These are phyloP conservation scores for Leccinum fibrillosum DNA, from an alignment of 768 basidiomycete genomes.

Conservation along the genomic window DNA sequence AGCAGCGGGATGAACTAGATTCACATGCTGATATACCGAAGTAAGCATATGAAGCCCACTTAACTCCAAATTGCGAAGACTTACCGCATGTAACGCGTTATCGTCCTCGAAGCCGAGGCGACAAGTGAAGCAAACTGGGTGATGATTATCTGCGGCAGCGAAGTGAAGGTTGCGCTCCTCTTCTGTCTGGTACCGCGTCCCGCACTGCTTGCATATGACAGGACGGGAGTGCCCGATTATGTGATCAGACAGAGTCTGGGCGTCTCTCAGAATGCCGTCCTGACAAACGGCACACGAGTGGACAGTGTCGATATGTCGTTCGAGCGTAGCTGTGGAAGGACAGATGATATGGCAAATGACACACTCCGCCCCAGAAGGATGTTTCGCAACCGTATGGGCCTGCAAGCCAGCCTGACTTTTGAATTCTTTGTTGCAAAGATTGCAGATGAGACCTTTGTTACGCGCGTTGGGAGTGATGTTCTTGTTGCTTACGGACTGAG, in stretches of 20 bases:
- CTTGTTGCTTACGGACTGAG: constrained; percentile 16
- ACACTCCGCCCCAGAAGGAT: constrained; percentile 21
- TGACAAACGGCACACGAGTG: constrained; percentile 28
- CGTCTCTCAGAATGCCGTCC: constrained; percentile 30
- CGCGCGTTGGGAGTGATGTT: neutral
- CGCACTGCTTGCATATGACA: constrained; percentile 26
- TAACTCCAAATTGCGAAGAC: constrained; percentile 9
- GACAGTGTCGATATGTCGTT: constrained; percentile 25
- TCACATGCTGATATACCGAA: constrained; percentile 16
- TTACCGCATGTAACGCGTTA: constrained; percentile 27
- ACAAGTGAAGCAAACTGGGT: constrained; percentile 37
- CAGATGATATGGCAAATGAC: constrained; percentile 25
- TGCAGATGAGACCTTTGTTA: constrained; percentile 13
- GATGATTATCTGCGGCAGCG: constrained; percentile 32
- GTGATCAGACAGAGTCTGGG: constrained; percentile 26
- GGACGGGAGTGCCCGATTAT: constrained; percentile 27
- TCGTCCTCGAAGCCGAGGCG: constrained; percentile 35
- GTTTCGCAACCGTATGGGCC: constrained; percentile 23
- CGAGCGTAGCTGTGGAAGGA: constrained; percentile 20
- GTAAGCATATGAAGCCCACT: constrained; percentile 9
- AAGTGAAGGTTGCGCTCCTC: constrained; percentile 40
- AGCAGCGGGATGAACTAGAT: constrained; percentile 9
- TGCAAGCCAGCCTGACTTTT: constrained; percentile 21
- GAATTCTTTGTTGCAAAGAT: constrained; percentile 23
- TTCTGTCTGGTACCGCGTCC: constrained; percentile 32